Evolutionary conservation across 2,329 filamentous ascomycete species (phyloP), one percentile per base, ranked within the genome.

Genomic region (Paracorniculantispora psalliotae): DNA sequence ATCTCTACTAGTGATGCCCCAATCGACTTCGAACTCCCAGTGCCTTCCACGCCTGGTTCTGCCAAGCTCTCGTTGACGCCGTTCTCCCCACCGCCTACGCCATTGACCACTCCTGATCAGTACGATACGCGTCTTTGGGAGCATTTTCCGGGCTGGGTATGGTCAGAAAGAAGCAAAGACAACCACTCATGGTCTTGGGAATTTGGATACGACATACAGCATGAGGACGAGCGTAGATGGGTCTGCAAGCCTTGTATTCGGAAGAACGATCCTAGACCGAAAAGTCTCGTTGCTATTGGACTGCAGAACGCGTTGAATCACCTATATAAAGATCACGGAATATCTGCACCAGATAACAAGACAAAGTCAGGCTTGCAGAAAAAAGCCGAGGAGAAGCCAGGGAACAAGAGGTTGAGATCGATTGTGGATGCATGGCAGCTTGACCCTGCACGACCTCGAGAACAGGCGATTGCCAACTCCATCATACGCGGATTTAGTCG

Each of bases 201-300:
- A 15, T 72, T 13, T 30, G 48, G 48, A 19, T 50, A 26, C 25
- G 28, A 47, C 26, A 56, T 33, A 13, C 28, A 57, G n/a, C 5
- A 50, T 8, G 46, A 26, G 19, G 44, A n/a, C 9, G 44, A 57
- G 35, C 44, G 55, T 13, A 4, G 33, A 57, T 57, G 55, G 55
- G 55, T 57, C 35, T 57, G 55, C 30, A 57, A 49, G 37, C 5
- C 30, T 30, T 57, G 55, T 25, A 43, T 50, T 37, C 19, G 33
- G 21, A 33, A 26, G 28, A 28, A 43, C 23, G 25, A 25, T 30
- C 55, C 44, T 10, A 57, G 49, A 25, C 37, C 52, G 25, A 33
- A 33, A 12, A 33, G 17, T 37, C 17, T 37, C 17, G 7, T 9
- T 15, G 33, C 56, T 8, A 37, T 46, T 25, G 56, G 47, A 15